A percentile compares a stretch with the other conserved stretches of the same genome.
Evolutionary conservation across 148 eudicot species (phyloP).

Genomic region (Spergularia marina): DNA sequence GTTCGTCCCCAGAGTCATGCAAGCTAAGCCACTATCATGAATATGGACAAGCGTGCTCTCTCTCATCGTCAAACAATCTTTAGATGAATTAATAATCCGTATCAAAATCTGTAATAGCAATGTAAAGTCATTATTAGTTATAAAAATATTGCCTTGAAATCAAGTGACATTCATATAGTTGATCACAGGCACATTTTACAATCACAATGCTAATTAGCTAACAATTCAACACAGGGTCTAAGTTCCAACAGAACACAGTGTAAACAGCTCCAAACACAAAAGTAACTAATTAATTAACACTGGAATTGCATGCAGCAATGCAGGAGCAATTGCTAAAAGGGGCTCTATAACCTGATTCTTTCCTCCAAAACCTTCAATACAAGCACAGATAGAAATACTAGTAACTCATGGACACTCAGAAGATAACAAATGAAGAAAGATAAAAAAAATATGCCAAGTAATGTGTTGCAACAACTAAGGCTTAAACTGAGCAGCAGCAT

Average conservation of each 20-base stretch:
- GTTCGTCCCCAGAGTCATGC: conserved; percentile 25
- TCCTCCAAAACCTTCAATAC: too few relatives aligned
- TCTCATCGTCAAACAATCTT: conserved; percentile 48
- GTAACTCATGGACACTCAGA: too few relatives aligned
- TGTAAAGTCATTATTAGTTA: background rate
- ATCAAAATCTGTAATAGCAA: conserved; percentile 3
- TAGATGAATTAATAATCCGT: conserved; percentile 21
- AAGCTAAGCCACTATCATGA: conserved; percentile 5
- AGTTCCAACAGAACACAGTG: background rate
- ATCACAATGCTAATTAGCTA: background rate
- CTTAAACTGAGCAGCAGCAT: too few relatives aligned
- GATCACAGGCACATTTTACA: background rate
- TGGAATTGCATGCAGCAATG: too few relatives aligned
- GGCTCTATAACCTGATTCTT: too few relatives aligned
- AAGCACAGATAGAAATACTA: too few relatives aligned
- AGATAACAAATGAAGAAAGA: too few relatives aligned
- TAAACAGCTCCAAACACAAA: too few relatives aligned
- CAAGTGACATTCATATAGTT: background rate
- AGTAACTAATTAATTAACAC: too few relatives aligned
- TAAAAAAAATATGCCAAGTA: too few relatives aligned
- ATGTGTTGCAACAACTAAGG: too few relatives aligned
- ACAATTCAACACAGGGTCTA: background rate
- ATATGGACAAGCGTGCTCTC: conserved; percentile 41
- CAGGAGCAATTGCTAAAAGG: too few relatives aligned
- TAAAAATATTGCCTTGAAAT: background rate